Conservation (phyloP, 1,139 yeast genomes). For the Sugiyamaella paludigena region DNA sequence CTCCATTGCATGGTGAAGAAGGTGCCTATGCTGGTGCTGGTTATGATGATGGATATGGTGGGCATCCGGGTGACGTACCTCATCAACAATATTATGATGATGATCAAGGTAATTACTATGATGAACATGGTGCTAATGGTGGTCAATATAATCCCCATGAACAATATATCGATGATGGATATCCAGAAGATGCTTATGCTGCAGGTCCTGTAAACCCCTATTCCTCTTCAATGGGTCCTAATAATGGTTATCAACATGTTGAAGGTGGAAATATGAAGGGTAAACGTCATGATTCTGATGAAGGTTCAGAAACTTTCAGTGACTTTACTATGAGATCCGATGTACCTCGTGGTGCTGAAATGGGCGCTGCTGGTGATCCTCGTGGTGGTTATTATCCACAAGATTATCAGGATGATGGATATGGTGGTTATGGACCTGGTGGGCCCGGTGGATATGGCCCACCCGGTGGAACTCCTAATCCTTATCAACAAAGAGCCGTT, state of each 20-base stretch:
- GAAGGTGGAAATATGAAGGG: conserved; percentile 25
- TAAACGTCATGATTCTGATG: conserved; percentile 37
- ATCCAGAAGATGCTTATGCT: conserved; percentile 38
- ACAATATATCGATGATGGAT: conserved; percentile 37
- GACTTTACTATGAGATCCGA: conserved; percentile 47
- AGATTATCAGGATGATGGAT: conserved; percentile 35
- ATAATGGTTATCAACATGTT: conserved; percentile 31
- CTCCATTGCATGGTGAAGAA: conserved; percentile 8
- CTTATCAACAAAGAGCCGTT: conserved; percentile 26
- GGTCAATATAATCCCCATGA: conserved; percentile 34
- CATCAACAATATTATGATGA: conserved; percentile 34
- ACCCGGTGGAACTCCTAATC: conserved; percentile 12
- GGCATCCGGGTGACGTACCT: conserved; percentile 25
- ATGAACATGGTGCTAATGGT: conserved; percentile 22
- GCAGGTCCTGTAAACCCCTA: conserved; percentile 37
- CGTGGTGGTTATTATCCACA: conserved; percentile 39
- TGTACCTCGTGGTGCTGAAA: conserved; percentile 39
- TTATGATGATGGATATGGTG: conserved; percentile 39
- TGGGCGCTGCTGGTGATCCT: conserved; percentile 33
- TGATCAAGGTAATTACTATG: conserved; percentile 32
- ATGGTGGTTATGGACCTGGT: conserved; percentile 25
- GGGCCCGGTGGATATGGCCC: conserved; percentile 24
- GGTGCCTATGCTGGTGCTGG: conserved; percentile 30
- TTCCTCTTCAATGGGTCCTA: conserved; percentile 29
- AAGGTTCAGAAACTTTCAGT: conserved; percentile 43